Evolutionary conservation across 441 rosid species (phyloP), one percentile per base, ranked within the genome.

Genomic region (Brassica hybrid): DNA sequence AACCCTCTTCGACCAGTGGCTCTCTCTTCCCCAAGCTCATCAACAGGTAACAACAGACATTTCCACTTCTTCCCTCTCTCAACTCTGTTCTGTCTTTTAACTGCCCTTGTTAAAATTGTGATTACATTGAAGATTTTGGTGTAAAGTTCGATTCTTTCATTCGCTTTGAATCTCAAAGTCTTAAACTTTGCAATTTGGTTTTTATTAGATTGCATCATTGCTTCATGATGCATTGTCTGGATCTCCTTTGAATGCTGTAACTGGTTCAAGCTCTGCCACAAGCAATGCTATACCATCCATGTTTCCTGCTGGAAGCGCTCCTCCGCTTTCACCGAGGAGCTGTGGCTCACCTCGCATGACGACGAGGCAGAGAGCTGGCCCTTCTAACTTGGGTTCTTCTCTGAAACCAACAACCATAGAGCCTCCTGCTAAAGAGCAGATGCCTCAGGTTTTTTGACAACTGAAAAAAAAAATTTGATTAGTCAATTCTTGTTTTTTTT

Each of bases 251-350:
- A 92, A 87, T 83, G 30, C 6, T 58, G 88, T 79, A 13, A 54
- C 88, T 69, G 92, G 59, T 81, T 76, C 91, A 54, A 81, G 75
- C 80, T 88, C 77, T 84, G 50, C 93, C 38, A 69, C 91, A 54
- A 81, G 75, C 80, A 89, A 78, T 84, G 50, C 93, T 43, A 69
- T 96, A 70, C 98, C 99, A 16, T 96, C 98, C 50, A 88, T 96
- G 91, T 96, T 96, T 87, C 94, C 95, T 77, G 92, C 91, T 48
- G 98, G 97, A 62, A 91, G 94, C 79, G 89, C 94, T 11, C 99
- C 99, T 70, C 99, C 98, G 5, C 99, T 96, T 78, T 96, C 99
- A 38, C 98, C 99, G 4, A 87, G 98, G 72, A 96, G 96, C 80
- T 72, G 94, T 48, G 96, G 97, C 67, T 96, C 99, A 16, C 99